Base-by-base conservation (phyloP, 1,284 basidiomycete genomes). In the Naganishia albida region DNA sequence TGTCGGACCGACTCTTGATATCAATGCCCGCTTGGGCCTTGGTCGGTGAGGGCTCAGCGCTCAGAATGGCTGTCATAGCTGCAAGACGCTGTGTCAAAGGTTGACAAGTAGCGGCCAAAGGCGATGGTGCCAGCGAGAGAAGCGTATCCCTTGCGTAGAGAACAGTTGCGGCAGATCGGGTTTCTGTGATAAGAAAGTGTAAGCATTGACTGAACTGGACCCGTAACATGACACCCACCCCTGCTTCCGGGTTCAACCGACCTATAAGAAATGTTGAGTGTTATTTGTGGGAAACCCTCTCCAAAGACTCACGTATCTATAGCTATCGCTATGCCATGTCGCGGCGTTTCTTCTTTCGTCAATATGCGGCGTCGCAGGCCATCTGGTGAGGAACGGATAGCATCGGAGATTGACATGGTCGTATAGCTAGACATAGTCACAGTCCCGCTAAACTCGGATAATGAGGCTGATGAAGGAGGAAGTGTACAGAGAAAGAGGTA, bases 231-330 rank as follows among this genome's bases (percentile, higher is more conserved):
- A n/a, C n/a, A n/a, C n/a, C n/a, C n/a, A n/a, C n/a, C n/a, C n/a
- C n/a, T n/a, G n/a, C n/a, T n/a, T n/a, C n/a, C n/a, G n/a, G n/a
- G n/a, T n/a, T n/a, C n/a, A n/a, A n/a, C n/a, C n/a, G n/a, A n/a
- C n/a, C n/a, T n/a, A 54, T 12, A 16, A 6, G 43, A 30, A 7
- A 18, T 15, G 3, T 23, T 16, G 2, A 51, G 49, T n/a, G 13
- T 28, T 12, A 28, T 28, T 30, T 7, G 7, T 6, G 48, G 20
- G 23, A 25, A 49, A n/a, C n/a, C 26, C 15, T 4, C 10, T 10
- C 26, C 12, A 34, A n/a, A 2, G 8, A 39, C 56, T 59, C 1
- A 59, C 56, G 56, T 59, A n/a, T 59, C 26, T n/a, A 59, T 44
- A 15, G 44, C 28, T 16, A 49, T 40, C 15, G 28, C 26, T 13